Evolutionary conservation across 2,329 filamentous ascomycete species (phyloP), one percentile per base, ranked within the genome.

Genomic region (Aspergillus aculeatus): DNA sequence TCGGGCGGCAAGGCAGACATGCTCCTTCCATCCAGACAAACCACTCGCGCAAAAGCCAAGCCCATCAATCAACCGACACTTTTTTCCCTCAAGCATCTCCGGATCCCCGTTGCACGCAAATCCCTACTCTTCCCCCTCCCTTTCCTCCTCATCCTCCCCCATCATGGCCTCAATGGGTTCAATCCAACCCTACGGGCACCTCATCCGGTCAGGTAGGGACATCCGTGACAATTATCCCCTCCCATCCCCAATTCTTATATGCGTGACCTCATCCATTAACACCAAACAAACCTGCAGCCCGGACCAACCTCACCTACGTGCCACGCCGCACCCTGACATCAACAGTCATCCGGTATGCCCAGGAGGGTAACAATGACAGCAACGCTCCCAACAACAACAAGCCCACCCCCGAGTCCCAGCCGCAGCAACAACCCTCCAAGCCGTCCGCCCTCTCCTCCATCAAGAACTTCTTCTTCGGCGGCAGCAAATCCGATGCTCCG

Each of bases 161-260:
- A 52, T 57, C 61, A 77, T 75, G 75, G 75, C 75, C 67, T 71
- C 74, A 69, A 73, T 77, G 68, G 74, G 71, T 63, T 68, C 70
- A 64, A 60, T 75, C 50, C 68, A 73, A 66, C 71, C 70, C 21
- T 75, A 73, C 59, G 72, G 75, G 66, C 75, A 74, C 64, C 65
- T 78, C 60, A 60, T 74, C 63, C 74, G 74, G 62, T 67, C 75
- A 62, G 73, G 76, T 78, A 69, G 59, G 67, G 63, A n/a, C 19
- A 35, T 12, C 14, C 32, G 14, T 35, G 32, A 12, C 14, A 6
- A 10, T 12, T 1, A 12, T 35, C 32, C 4, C 11, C 14, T 10
- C 11, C 23, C 5, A 24, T 23, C 3, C 35, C 38, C 12, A 12
- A 5, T 38, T 11, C 5, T 49, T 35, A 23, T 31, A 14, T 19